Conservation (phyloP, 495 filamentous ascomycete species). For the Talaromyces wortmannii region DNA sequence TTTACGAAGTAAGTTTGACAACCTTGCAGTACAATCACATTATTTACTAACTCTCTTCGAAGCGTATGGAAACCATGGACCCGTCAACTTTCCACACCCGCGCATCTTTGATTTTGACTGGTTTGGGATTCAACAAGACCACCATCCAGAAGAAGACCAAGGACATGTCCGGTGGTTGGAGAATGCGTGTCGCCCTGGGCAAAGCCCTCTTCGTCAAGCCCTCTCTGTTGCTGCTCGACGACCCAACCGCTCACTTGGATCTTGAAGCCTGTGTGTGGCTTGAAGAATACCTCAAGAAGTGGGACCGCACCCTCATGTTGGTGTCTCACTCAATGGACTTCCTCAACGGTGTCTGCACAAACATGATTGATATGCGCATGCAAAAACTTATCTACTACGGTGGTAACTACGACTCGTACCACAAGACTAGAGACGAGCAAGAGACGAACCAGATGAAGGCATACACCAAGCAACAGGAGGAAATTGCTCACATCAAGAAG, state of each 20-base stretch:
- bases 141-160: constrained; percentile 99
- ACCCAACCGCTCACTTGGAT: constrained; percentile 98
- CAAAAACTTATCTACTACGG: constrained; percentile 94
- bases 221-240: constrained; percentile 89
- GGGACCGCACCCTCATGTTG: constrained; percentile 94
- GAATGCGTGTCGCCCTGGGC: constrained; percentile 96
- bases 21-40: too few species aligned
- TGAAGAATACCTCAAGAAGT: constrained; percentile 99
- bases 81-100: constrained; percentile 98
- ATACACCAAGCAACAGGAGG: constrained; percentile 97
- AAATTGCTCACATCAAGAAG: constrained; percentile 99
- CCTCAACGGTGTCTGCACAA: constrained; percentile 97
- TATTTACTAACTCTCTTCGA: neutral
- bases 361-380: constrained; percentile 95
- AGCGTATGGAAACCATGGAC: constrained; percentile 99
- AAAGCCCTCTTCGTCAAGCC: constrained; percentile 99
- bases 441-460: constrained; percentile 98
- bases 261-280: constrained; percentile 99
- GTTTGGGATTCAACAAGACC: constrained; percentile 96
- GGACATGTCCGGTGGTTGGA: constrained; percentile 99
- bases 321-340: constrained; percentile 99
- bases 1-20: constrained; percentile 76
- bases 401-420: constrained; percentile 99
- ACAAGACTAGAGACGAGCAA: constrained; percentile 90
- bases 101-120: constrained; percentile 92